Evolutionary conservation across 2,329 filamentous ascomycete genomes (phyloP), one percentile per base, ranked within the genome.

Genomic region (Phyllosticta citribraziliensis): DNA sequence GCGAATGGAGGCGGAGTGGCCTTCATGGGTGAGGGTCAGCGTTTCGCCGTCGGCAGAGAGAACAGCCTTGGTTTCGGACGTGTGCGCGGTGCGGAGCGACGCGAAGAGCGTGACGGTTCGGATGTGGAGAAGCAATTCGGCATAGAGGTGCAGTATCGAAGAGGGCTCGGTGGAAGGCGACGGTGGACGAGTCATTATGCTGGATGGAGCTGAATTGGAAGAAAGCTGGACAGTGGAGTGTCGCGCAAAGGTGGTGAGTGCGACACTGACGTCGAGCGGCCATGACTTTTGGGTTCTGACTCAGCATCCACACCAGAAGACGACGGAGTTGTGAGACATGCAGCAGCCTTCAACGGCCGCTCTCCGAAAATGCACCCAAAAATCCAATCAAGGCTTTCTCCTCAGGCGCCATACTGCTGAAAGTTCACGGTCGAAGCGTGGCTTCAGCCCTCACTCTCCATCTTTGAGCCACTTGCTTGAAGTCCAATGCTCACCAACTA

Each of bases 51-150:
- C 75, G 1, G 75, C 72, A 4, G 76, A 76, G 2, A 82, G 68
- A 35, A 70, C 69, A 22, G 77, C 75, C 55, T 73, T 73, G 8
- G 78, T 81, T 30, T 73, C 70, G 33, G 72, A 67, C 59, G 74
- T 76, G 62, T 75, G 74, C 9, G 72, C 68, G 1, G 77, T 77
- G 24, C 73, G 72, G 5, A 84, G 70, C 2, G 79, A 81, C 1
- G 81, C 78, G 65, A 83, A 80, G 17, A 86, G 74, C 2, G 82
- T 82, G 52, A 85, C 74, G 63, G 84, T 83, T 52, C 82, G 80
- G 64, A 86, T 84, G 64, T 86, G 80, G 40, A 82, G 77, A 47
- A 86, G 73, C 17, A 84, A 76, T 69, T 87, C 84, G 24, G 83
- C 82, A 65, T 86, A 85, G 14, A 86, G 73, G 52, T 74, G 71